Evolutionary conservation across 805 yeast species (phyloP), one percentile per base, ranked within the genome.

Genomic region (Metschnikowia gelsemii): DNA sequence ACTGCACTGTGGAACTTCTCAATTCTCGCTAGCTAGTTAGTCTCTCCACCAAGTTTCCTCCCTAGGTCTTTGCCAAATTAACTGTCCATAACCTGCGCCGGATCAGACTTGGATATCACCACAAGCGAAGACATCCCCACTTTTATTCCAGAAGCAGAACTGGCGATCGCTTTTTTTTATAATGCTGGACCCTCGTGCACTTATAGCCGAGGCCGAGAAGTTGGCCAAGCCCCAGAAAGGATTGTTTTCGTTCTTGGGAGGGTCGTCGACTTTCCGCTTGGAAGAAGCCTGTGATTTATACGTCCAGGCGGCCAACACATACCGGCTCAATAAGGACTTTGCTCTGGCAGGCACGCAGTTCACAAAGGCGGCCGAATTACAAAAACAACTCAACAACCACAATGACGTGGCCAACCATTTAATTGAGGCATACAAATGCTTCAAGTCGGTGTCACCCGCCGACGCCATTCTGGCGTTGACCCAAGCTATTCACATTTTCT

Each of bases 241-340:
- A 4, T 75, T 85, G 46, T 77, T 90, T 51, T 76, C 79, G 47
- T 63, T 68, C 42, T 56, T 84, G 16, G 75, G 88, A 39, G 84
- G 91, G 3, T 73, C 84, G 8, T 73, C 75, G 24, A 66, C 80
- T 3, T 73, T 76, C 47, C 76, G 87, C 47, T 77, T 70, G 39
- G 99, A 93, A 59, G 99, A 93, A 50, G 98, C 99, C 3, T 83
- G 90, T 3, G 99, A 93, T 50, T 66, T 87, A 21, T 91, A 82
- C 59, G 73, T 84, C 17, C 95, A 90, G 63, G 99, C 99, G 2
- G 99, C 95, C n/a, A 93, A 91, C 57, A 75, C 79, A 21, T 93
- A 81, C 69, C 78, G 90, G 47, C 65, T 93, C 43, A 81, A 79
- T 52, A 87, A 86, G 56, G 85, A 88, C 57, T 76, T 77, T 50